phyloP scores from a whole-genome alignment of 257 asterid genomes.

The Capsicum baccatum region DNA sequence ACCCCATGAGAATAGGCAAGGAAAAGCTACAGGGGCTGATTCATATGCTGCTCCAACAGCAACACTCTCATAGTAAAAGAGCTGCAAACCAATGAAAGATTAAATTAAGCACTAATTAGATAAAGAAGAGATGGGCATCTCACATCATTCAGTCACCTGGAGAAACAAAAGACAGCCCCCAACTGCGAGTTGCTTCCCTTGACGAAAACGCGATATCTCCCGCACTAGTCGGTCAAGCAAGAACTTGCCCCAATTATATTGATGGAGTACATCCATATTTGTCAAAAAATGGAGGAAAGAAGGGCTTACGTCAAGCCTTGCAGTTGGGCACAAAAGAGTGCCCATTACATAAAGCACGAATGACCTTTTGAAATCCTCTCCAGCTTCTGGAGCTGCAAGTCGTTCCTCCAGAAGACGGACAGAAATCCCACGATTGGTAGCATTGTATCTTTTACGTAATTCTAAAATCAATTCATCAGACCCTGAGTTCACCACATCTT shows the following conservation, averaged over 20 bases:
- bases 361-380: constrained; percentile 95
- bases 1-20: constrained; percentile 94
- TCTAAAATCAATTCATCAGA: constrained; percentile 86
- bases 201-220: constrained; percentile 96
- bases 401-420: constrained; percentile 89
- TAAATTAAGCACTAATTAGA: constrained; percentile 10
- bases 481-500: constrained; percentile 95
- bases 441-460: constrained; percentile 82
- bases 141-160: constrained; percentile 60
- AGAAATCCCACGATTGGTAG: constrained; percentile 94
- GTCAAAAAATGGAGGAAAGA: constrained; percentile 93
- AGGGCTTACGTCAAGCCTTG: constrained; percentile 97
- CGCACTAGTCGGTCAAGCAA: constrained; percentile 93
- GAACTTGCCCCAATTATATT: constrained; percentile 97
- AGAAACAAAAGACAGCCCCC: constrained; percentile 99
- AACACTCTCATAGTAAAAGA: constrained; percentile 94
- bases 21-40: constrained; percentile 84
- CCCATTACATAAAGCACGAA: constrained; percentile 94
- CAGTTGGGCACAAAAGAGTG: constrained; percentile 93
- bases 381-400: constrained; percentile 88
- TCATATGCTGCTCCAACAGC: constrained; percentile 92
- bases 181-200: constrained; percentile 97
- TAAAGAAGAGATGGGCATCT: not conserved
- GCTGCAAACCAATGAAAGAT: constrained; percentile 53
- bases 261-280: constrained; percentile 87